These are phyloP conservation scores for Multifurca ochricompacta DNA, from an alignment of 768 basidiomycete species.

Conservation along the genomic window DNA sequence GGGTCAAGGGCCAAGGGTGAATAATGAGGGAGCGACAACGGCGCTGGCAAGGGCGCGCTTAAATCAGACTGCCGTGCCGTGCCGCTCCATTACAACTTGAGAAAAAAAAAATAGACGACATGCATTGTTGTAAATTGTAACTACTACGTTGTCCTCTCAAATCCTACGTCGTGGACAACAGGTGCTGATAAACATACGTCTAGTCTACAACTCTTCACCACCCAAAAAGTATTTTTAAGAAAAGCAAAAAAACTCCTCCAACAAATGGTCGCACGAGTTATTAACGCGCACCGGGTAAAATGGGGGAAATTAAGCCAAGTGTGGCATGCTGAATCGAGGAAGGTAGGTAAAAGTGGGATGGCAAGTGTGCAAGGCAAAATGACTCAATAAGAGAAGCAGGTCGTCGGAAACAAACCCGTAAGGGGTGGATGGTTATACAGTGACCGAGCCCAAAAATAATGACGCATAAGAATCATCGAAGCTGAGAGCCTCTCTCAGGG, in stretches of 20 bases:
- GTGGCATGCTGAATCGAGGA: background rate
- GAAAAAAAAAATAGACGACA: no score
- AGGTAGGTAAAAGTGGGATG: background rate
- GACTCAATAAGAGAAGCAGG: background rate
- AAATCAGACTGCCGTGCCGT: no score
- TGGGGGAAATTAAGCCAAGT: background rate
- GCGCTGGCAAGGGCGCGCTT: no score
- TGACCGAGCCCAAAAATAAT: background rate
- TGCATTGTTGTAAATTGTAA: background rate
- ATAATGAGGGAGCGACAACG: no score
- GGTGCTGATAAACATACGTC: background rate
- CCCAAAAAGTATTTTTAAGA: no score
- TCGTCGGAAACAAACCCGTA: no score
- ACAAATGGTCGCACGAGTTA: no score
- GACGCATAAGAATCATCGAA: background rate
- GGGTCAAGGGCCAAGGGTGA: no score
- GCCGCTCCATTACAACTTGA: no score
- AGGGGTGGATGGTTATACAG: background rate
- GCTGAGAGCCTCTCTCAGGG: background rate
- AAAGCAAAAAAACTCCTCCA: no score
- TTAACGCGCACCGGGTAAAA: no score
- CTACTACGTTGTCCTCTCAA: background rate
- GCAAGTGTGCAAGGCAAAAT: background rate
- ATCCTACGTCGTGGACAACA: background rate
- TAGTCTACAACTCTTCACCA: constrained; percentile 1